Conservation (phyloP, 2,329 filamentous ascomycete genomes). For the Mycosphaerella sp. region DNA sequence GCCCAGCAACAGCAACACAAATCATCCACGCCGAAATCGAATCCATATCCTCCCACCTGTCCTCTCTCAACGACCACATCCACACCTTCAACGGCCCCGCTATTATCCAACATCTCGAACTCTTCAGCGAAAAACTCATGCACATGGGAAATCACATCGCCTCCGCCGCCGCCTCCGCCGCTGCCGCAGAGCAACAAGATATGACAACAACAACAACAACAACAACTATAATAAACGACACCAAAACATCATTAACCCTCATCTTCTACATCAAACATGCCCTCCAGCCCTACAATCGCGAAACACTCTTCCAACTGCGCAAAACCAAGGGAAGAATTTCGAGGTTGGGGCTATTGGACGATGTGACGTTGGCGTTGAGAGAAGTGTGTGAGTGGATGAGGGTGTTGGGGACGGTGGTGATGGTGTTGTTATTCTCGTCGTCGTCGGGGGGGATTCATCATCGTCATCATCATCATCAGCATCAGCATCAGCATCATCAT, state of each 20-base stretch:
- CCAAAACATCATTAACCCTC: not conserved
- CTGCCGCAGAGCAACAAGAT: too few species aligned
- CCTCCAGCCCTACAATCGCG: not conserved
- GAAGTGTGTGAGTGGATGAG: not conserved
- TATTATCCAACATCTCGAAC: not conserved
- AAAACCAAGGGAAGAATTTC: not conserved
- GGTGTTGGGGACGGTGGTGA: not conserved
- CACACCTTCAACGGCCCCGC: not conserved
- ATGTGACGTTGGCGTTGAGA: not conserved
- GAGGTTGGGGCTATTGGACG: not conserved
- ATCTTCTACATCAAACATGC: slow-evolving; percentile 1
- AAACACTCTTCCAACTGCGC: not conserved
- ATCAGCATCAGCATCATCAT: too few species aligned
- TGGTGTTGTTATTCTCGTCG: too few species aligned
- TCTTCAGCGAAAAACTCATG: not conserved
- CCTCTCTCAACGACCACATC: not conserved
- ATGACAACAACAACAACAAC: too few species aligned
- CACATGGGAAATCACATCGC: not conserved
- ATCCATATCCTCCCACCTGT: not conserved
- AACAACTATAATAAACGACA: not conserved
- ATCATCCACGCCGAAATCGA: slow-evolving; percentile 3
- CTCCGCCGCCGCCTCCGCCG: not conserved
- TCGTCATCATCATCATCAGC: too few species aligned
- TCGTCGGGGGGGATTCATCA: too few species aligned
- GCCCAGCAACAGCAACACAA: not conserved